Evolutionary conservation across 139 green algal genomes (phyloP).

Genomic region (Mesostigma viride): DNA sequence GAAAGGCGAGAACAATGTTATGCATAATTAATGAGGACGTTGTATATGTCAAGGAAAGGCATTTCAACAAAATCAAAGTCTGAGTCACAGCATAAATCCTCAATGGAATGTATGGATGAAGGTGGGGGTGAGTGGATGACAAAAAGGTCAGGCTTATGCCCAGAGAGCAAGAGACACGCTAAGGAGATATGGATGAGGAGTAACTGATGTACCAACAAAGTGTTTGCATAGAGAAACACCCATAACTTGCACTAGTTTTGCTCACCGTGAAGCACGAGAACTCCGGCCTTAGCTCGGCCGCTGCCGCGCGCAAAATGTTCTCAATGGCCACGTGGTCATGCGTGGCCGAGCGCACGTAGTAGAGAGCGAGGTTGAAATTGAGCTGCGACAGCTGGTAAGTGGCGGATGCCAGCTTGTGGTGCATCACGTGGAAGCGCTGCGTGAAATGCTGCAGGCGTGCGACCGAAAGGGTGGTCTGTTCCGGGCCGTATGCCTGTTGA

Average conservation of each 20-base stretch:
- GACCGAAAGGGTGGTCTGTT: not conserved
- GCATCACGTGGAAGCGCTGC: slow-evolving; percentile 17
- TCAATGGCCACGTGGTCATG: slow-evolving; percentile 15
- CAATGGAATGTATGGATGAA: no score
- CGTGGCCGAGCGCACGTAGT: slow-evolving; percentile 15
- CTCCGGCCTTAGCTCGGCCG: not conserved
- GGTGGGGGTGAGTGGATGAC: no score
- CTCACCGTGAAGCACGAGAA: not conserved
- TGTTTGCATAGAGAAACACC: not conserved
- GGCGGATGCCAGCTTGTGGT: slow-evolving; percentile 13
- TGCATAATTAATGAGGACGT: no score
- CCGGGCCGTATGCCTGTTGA: not conserved
- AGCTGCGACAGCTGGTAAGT: not conserved
- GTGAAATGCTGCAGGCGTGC: not conserved
- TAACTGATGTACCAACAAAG: no score
- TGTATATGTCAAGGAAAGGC: no score
- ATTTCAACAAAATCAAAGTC: no score
- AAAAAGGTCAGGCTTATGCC: no score
- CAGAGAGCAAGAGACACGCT: no score
- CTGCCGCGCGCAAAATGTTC: not conserved
- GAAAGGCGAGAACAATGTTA: no score
- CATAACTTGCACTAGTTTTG: not conserved
- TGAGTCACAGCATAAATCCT: no score
- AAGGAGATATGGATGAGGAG: no score
- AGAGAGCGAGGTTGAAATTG: slow-evolving; percentile 16